Conservation (phyloP, 139 green algal species). For the Chlorella sp. region DNA sequence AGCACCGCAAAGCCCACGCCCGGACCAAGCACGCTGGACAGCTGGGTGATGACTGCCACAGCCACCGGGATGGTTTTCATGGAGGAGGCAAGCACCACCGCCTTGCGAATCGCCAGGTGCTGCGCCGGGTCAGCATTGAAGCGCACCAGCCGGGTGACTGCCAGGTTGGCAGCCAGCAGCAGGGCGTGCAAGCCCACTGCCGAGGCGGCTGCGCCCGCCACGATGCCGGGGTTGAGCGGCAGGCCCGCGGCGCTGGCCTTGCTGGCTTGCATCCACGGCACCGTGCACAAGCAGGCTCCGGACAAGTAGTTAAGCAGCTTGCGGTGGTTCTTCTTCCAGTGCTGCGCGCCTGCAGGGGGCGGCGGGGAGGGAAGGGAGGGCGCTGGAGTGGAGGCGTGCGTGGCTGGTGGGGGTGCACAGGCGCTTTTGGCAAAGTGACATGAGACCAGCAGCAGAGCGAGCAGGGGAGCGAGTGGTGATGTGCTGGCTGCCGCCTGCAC, state of each 20-base stretch:
- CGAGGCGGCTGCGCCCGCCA: constrained; percentile 37
- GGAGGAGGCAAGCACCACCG: constrained; percentile 54
- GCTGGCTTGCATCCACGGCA: constrained; percentile 85
- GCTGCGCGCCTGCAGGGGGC: constrained; percentile 44
- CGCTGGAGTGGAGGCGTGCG: background rate
- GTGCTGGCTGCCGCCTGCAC: background rate
- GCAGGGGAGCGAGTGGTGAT: background rate
- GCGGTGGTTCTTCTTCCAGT: constrained; percentile 45
- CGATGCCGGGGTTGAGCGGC: constrained; percentile 16
- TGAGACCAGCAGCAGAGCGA: background rate
- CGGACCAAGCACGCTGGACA: constrained; percentile 33
- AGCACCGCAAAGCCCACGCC: constrained; percentile 56
- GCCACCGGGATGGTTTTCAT: constrained; percentile 74
- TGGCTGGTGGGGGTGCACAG: background rate
- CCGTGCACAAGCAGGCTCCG: constrained; percentile 60
- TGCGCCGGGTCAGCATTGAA: constrained; percentile 21
- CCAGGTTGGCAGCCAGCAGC: constrained; percentile 57
- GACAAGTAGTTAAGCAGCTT: constrained; percentile 55
- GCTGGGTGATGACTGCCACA: constrained; percentile 61
- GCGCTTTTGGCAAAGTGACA: background rate
- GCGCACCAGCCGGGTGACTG: background rate
- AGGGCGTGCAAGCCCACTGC: constrained; percentile 54
- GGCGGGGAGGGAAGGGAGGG: background rate
- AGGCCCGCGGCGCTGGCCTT: constrained; percentile 35
- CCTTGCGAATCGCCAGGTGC: constrained; percentile 43